Evolutionary conservation across 2,329 filamentous ascomycete species (phyloP).

Genomic region (Cladosporium sp.): DNA sequence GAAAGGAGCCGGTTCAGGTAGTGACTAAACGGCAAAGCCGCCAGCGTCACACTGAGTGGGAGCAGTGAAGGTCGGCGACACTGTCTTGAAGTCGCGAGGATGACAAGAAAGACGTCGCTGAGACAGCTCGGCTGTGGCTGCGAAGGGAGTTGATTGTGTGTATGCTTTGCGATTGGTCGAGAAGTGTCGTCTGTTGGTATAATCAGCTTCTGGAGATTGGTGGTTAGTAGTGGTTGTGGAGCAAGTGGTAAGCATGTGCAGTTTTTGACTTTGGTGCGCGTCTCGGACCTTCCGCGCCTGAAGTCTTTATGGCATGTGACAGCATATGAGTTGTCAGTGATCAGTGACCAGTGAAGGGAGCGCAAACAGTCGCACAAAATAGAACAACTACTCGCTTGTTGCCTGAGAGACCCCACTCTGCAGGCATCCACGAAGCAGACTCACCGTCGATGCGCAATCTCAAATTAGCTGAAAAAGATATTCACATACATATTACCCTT

Average conservation of each 20-base stretch:
- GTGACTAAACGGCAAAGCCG: background rate
- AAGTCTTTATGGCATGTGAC: background rate
- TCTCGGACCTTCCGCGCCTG: background rate
- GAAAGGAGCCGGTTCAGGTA: background rate
- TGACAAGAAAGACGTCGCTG: background rate
- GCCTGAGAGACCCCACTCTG: background rate
- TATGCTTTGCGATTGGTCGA: background rate
- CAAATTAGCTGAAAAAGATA: background rate
- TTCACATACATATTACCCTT: conserved; percentile 17
- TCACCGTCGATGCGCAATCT: background rate
- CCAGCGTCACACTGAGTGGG: background rate
- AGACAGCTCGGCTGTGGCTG: background rate
- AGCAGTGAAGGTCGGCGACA: background rate
- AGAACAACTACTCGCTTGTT: background rate
- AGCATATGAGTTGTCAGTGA: background rate
- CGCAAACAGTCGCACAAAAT: background rate
- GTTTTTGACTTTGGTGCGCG: background rate
- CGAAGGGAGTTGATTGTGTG: background rate
- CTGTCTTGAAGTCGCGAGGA: background rate
- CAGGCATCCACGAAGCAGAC: background rate
- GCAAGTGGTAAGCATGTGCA: background rate
- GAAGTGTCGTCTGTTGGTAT: background rate
- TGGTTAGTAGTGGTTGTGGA: background rate
- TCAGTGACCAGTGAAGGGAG: background rate
- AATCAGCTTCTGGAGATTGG: background rate